Base-by-base conservation (phyloP, 306 rosid genomes). In the Prunus mongolica region DNA sequence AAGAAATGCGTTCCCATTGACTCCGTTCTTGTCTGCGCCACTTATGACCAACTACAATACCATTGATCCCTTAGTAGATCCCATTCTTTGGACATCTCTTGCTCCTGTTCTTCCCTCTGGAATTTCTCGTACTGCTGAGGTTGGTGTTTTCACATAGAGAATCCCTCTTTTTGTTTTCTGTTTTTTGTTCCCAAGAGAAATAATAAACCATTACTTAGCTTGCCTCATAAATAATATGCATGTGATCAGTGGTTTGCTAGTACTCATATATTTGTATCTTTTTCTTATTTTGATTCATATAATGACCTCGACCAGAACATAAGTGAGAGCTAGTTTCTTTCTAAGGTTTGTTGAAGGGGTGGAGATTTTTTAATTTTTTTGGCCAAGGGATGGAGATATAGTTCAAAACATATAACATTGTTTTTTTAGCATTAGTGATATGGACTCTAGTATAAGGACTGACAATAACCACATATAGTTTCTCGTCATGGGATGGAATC, bases 51-150 rank as follows among this genome's bases (percentile, higher is more conserved):
- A 81, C 79, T 96, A 91, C 87, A 91, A 80, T 76, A 63, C 84
- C 57, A 91, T 87, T 7, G 98, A 95, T 86, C 97, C 92, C 38
- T 74, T 95, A 63, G 91, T 78, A 65, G 97, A 92, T 78, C 98
- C 99, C 70, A 88, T 78, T 84, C 90, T 88, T 34, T 96, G 98
- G 98, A 84, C 99, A 6, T 87, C 99, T 76, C 91, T 92, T 75
- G 90, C 81, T 74, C 96, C 99, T 18, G 87, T 86, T 69, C 90
- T 91, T 84, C 93, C 97, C 54, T 72, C 90, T 13, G 92, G 87
- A 63, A 84, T 86, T 83, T 67, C 93, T 81, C 91, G 91, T 65
- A 41, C 90, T 22, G 69, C 90, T 1, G 96, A 95, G 99, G 99
- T 95, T 82, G 85, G 98, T 87, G 61, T 78, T 25, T 80, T 67